phyloP scores from a whole-genome alignment of 1,284 basidiomycete genomes.

The Athelia psychrophila region DNA sequence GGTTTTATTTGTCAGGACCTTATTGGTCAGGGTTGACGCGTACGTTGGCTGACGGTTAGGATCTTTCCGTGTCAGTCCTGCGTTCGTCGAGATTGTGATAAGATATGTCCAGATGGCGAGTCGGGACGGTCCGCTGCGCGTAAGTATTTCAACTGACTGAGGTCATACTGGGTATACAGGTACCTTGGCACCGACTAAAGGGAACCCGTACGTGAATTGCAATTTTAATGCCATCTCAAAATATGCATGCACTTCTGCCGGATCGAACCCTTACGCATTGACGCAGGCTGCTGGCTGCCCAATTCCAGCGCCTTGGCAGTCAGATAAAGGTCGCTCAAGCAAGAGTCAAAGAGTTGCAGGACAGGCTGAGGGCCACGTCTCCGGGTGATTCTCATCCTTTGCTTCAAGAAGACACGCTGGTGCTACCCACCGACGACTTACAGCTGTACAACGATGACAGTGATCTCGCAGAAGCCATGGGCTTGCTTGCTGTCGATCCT shows the following conservation, averaged over 20 bases:
- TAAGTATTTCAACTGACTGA: background rate
- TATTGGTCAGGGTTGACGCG: background rate
- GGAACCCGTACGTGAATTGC: constrained; percentile 42
- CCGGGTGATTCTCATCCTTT: constrained; percentile 8
- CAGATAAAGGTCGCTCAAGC: constrained; percentile 42
- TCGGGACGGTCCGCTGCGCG: too few species aligned
- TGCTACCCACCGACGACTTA: constrained; percentile 1
- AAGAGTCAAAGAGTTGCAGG: constrained; percentile 55
- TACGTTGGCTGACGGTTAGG: constrained; percentile 18
- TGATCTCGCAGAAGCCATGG: constrained; percentile 33
- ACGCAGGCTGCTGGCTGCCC: constrained; percentile 31
- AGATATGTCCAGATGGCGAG: constrained; percentile 49
- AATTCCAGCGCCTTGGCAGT: constrained; percentile 40
- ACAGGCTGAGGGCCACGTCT: constrained; percentile 38
- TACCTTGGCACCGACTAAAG: constrained; percentile 48
- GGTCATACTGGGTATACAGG: constrained; percentile 26
- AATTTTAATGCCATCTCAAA: background rate
- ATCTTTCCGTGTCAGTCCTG: constrained; percentile 54
- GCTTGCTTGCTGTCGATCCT: constrained; percentile 41
- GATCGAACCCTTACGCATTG: background rate
- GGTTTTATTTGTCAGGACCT: background rate
- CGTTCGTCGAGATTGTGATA: constrained; percentile 43
- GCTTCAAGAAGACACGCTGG: constrained; percentile 4
- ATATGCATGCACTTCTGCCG: constrained; percentile 3
- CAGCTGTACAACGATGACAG: constrained; percentile 12